phyloP scores from a whole-genome alignment of 2,329 filamentous ascomycete species.

The Penicillium palitans region DNA sequence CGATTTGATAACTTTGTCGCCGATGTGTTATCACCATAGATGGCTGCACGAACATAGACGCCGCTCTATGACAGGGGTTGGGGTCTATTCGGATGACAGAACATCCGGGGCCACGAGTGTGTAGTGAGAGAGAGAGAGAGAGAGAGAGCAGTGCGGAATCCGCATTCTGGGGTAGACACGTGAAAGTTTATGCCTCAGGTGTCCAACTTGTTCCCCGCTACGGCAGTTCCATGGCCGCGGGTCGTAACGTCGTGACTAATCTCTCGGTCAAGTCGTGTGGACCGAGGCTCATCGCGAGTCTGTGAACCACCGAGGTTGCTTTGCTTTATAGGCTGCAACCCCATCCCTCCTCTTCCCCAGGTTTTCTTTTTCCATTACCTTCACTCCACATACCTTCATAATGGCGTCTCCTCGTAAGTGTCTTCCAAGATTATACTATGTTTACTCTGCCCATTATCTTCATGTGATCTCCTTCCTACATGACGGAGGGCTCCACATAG shows the following conservation, averaged over 20 bases:
- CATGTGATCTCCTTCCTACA: constrained; percentile 15
- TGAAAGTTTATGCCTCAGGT: neutral
- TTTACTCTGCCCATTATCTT: constrained; percentile 18
- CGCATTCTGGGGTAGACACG: neutral
- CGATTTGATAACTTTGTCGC: too few relatives aligned
- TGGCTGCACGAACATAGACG: too few relatives aligned
- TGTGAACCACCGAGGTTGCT: constrained; percentile 20
- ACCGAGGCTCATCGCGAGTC: constrained; percentile 19
- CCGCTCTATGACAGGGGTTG: too few relatives aligned
- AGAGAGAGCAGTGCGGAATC: too few relatives aligned
- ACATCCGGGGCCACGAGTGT: neutral
- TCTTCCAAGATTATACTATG: too few relatives aligned
- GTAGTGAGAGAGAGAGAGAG: too few relatives aligned
- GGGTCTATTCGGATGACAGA: neutral
- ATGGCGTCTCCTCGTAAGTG: constrained; percentile 81
- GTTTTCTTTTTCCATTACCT: constrained; percentile 14
- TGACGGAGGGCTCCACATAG: constrained; percentile 8
- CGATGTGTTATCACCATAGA: too few relatives aligned
- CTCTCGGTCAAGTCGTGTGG: constrained; percentile 8
- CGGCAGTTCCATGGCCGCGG: neutral
- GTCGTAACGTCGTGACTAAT: constrained; percentile 5
- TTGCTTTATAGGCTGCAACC: constrained; percentile 19
- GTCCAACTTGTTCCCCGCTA: neutral
- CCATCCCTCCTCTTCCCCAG: constrained; percentile 20
- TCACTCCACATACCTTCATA: constrained; percentile 17